Evolutionary conservation across 768 basidiomycete genomes (phyloP).

Genomic region (Rhizopogon vulgaris): DNA sequence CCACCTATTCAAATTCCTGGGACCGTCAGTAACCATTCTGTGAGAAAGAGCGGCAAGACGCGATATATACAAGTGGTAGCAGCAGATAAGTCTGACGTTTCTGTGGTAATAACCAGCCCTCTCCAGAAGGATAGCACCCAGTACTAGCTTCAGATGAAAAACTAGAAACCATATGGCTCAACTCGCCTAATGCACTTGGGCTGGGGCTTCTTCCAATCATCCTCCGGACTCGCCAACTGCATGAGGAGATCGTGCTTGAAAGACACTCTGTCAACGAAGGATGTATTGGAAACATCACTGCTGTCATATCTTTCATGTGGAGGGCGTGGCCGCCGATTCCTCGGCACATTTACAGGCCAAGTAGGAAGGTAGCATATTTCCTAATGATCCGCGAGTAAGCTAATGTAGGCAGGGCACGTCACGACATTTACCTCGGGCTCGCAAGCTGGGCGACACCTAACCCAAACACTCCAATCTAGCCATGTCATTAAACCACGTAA

Average conservation of each 20-base stretch:
- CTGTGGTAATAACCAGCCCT: constrained; percentile 4
- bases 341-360: neutral
- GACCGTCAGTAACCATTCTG: too few relatives aligned
- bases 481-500: constrained; percentile 37
- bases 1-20: too few relatives aligned
- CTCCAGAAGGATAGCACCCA: constrained; percentile 8
- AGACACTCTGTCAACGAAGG: too few relatives aligned
- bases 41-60: too few relatives aligned
- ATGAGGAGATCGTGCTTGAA: too few relatives aligned
- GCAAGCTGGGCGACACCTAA: constrained; percentile 42
- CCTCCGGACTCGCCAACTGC: neutral
- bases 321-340: too few relatives aligned
- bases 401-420: too few relatives aligned
- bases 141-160: neutral
- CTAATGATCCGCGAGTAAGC: neutral
- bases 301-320: too few relatives aligned
- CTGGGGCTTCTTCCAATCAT: constrained; percentile 3
- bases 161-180: neutral
- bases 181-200: constrained; percentile 8
- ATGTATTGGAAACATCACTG: too few relatives aligned
- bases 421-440: constrained; percentile 29
- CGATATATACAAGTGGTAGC: too few relatives aligned
- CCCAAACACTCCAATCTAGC: constrained; percentile 51
- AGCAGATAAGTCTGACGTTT: too few relatives aligned
- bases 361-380: constrained; percentile 6